Base-by-base conservation (phyloP, 2,329 filamentous ascomycete genomes). In the Onygenales sp. region DNA sequence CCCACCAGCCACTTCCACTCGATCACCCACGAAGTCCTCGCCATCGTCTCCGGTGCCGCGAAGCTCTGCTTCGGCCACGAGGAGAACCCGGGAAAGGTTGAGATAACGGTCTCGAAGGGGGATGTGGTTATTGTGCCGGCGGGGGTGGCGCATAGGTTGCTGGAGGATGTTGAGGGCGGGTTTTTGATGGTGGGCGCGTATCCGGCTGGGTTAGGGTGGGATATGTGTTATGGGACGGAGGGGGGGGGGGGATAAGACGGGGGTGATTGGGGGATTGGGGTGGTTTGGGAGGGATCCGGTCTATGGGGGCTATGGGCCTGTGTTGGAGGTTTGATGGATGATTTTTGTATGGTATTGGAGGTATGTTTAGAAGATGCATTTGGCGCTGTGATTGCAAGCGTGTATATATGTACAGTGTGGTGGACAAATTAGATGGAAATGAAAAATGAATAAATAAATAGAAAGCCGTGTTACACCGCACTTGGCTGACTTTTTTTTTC, bases 121-220 rank as follows among this genome's bases (percentile, higher is more conserved):
- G 84, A 87, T 69, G 77, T 84, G 6, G 72, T 87, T 4, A 69
- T 87, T 47, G 70, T 87, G 9, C 83, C 84, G 0, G 83, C 83
- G 0, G 84, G 84, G 0, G 81, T 87, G 17, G 77, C 75, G 2
- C 84, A 88, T 71, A 72, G 81, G 5, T 66, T 87, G 54, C 59
- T 86, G 11, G 73, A 83, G 56, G 81, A 86, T 62, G 51, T 77
- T 45, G 63, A 63, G 17, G 67, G 71, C 14, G 72, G 74, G 1
- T 87, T 87, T 62, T 69, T 79, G 62, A 86, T 87, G 83, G 78
- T 87, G 0, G 85, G 84, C 0, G 77, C 76, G 47, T 87, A 88
- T 72, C 84, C 82, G 0, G 69, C 58, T 27, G 77, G 70, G 13
- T 74, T 72, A 53, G 58, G 65, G 14, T 88, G 83, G 83, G 83